Conservation (phyloP, 352 stramenopile genomes). For the Paralagenidium karlingii region DNA sequence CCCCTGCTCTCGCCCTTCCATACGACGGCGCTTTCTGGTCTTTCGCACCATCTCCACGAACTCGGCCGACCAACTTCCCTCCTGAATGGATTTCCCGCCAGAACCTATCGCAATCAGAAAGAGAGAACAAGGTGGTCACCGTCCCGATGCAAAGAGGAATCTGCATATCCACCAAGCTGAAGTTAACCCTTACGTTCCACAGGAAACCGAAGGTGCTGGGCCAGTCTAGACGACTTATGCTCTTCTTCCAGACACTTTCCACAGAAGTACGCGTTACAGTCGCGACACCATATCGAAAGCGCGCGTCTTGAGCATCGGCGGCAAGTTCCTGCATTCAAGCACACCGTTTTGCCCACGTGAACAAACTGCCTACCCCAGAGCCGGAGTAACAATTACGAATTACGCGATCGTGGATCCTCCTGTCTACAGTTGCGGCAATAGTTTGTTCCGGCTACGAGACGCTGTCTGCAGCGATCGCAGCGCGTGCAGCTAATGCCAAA, state of each 20-base stretch:
- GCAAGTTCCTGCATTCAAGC: slow-evolving; percentile 20
- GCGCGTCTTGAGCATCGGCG: slow-evolving; percentile 17
- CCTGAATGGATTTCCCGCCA: slow-evolving; percentile 29
- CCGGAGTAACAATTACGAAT: slow-evolving; percentile 1
- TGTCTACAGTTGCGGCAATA: slow-evolving; percentile 33
- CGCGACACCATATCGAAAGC: slow-evolving; percentile 44
- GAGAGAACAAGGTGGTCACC: not conserved
- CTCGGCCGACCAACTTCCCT: slow-evolving; percentile 25
- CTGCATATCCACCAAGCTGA: not conserved
- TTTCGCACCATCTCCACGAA: slow-evolving; percentile 17
- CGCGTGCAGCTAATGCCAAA: slow-evolving; percentile 43
- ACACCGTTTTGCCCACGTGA: not conserved
- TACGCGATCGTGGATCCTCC: slow-evolving; percentile 16
- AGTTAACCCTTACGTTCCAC: slow-evolving; percentile 31
- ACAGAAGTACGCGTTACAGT: slow-evolving; percentile 57
- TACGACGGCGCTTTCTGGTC: slow-evolving; percentile 12
- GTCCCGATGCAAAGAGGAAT: not conserved
- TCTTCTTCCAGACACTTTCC: slow-evolving; percentile 30
- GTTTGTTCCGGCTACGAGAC: slow-evolving; percentile 14
- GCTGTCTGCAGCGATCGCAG: slow-evolving; percentile 28
- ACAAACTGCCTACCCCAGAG: not conserved
- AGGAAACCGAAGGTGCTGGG: slow-evolving; percentile 33
- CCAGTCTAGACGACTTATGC: slow-evolving; percentile 26
- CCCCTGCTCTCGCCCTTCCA: slow-evolving; percentile 12
- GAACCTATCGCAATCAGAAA: slow-evolving; percentile 3